Conservation (phyloP, 305 asterid genomes). For the Rubia peregrina region DNA sequence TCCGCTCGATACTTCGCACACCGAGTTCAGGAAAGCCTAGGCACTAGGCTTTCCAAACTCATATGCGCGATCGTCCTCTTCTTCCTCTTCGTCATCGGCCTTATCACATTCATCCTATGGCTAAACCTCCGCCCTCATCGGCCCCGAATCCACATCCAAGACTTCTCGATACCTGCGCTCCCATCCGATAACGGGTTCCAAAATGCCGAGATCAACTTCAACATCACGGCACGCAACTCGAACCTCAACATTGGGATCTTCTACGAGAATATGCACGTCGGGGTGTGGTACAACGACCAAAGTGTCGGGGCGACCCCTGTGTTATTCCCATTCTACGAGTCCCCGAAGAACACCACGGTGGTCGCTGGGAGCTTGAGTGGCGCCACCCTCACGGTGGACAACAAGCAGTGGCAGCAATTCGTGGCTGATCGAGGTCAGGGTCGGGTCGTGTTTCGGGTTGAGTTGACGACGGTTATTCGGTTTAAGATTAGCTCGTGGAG, state of each 20-base stretch:
- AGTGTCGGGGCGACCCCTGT: constrained; percentile 36
- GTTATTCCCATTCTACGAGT: constrained; percentile 50
- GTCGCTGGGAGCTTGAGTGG: constrained; percentile 29
- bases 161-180: constrained; percentile 52
- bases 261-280: constrained; percentile 47
- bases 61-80: constrained; percentile 52
- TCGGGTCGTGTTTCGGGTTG: constrained; percentile 26
- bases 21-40: constrained; percentile 68
- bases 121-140: constrained; percentile 85
- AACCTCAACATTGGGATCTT: constrained; percentile 57
- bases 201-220: constrained; percentile 40
- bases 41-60: constrained; percentile 63
- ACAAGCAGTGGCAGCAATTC: constrained; percentile 25
- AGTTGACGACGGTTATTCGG: constrained; percentile 26
- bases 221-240: constrained; percentile 54
- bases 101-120: constrained; percentile 74
- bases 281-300: constrained; percentile 29
- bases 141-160: constrained; percentile 55
- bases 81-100: constrained; percentile 50
- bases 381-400: constrained; percentile 25
- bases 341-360: constrained; percentile 35
- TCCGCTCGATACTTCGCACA: constrained; percentile 72
- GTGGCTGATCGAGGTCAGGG: constrained; percentile 28
- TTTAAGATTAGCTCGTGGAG: constrained; percentile 36
- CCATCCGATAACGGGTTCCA: constrained; percentile 31